These are phyloP conservation scores for Galeopsis tetrahit DNA, from an alignment of 257 asterid genomes.

Conservation along the genomic window DNA sequence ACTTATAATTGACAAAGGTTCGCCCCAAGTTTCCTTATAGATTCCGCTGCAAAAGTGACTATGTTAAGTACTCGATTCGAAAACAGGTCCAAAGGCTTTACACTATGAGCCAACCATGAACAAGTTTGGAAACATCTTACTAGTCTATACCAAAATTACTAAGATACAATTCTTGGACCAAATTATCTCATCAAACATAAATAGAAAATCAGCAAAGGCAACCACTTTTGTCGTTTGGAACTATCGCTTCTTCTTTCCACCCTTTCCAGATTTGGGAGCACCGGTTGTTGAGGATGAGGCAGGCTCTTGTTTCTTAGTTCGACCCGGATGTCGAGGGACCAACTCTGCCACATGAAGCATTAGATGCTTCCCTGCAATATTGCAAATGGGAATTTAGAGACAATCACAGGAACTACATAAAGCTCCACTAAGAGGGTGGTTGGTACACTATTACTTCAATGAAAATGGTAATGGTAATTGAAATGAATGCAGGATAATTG, in stretches of 20 bases:
- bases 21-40: background rate
- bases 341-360: constrained; percentile 86
- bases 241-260: constrained; percentile 86
- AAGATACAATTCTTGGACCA: background rate
- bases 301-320: constrained; percentile 85
- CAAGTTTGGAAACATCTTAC: background rate
- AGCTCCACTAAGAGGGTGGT: background rate
- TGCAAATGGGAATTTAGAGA: background rate
- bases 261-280: constrained; percentile 82
- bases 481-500: too few species aligned
- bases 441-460: too few species aligned
- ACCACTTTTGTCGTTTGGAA: background rate
- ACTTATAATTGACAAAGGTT: background rate
- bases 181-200: background rate
- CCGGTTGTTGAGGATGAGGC: constrained; percentile 66
- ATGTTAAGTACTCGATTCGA: background rate
- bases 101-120: background rate
- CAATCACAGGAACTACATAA: background rate
- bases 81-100: background rate
- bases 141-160: background rate
- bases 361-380: constrained; percentile 73
- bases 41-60: background rate
- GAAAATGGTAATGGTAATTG: background rate
- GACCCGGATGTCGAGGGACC: constrained; percentile 90
- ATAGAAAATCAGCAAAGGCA: background rate